Base-by-base conservation (phyloP, 1,284 basidiomycete genomes). In the Naganishia liquefaciens region DNA sequence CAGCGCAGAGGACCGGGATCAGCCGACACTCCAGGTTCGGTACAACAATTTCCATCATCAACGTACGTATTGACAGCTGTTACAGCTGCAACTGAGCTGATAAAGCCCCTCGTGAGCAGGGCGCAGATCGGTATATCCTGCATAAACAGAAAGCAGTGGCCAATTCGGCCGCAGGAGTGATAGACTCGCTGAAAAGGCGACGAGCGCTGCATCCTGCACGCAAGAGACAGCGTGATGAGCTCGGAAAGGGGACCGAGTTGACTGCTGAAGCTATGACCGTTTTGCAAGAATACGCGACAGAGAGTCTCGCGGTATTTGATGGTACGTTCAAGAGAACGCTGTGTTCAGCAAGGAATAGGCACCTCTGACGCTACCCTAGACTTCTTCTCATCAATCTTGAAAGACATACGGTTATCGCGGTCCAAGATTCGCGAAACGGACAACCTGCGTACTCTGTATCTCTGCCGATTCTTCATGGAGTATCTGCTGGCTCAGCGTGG, bases 21-120 rank as follows among this genome's bases (percentile, higher is more conserved):
- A 89, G 91, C 19, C 85, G 93, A 30, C 93, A 97, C 78, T 91
- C 91, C 27, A 86, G 93, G 43, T 97, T 97, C 76, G 93, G 93
- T 0, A 96, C 93, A 0, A 95, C 93, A 2, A 87, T 96, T 68
- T 80, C 88, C 15, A 87, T 96, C 55, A 84, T 83, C 68, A 87
- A 71, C 86, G 89, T 76, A 47, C 66, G 74, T 68, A 25, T 1
- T 2, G 3, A 10, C 19, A n/a, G 54, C 49, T 28, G 51, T 17
- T 17, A 30, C 19, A 23, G 13, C 3, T n/a, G 21, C 4, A 23
- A 40, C 27, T 21, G 23, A n/a, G 19, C n/a, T 2, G 52, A 28
- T 57, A 65, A 66, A 71, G 44, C 33, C 27, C 1, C 49, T 25
- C 25, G 23, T 33, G n/a, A 54, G 30, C 61, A 79, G 74, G 75